Base-by-base conservation (phyloP, 2,329 filamentous ascomycete species). In the Alternaria arbusti region DNA sequence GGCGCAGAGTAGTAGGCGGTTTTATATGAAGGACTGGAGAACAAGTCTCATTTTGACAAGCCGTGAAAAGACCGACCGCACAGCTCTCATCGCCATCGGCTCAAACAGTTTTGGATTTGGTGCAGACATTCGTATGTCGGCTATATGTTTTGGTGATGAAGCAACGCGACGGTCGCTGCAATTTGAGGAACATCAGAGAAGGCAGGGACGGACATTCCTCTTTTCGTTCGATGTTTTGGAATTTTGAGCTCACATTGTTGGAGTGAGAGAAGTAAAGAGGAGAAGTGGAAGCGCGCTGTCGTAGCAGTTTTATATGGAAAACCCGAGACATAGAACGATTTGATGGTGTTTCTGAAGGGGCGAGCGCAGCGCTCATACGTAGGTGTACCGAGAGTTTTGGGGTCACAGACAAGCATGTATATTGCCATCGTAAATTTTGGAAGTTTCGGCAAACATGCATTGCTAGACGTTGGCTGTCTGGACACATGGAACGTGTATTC, bases 61-160 rank as follows among this genome's bases (percentile, higher is more conserved):
- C 9, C 3, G 8, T n/a, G 22, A 4, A 25, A 6, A 22, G 8
- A 6, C 13, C 44, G 22, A 32, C 10, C n/a, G 26, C n/a, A 32
- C 2, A 4, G 13, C 12, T 51, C 17, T 22, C 47, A 32, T 40
- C 32, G 32, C 32, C 32, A 36, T 2, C 32, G 32, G 13, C 1
- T 36, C 32, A 36, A 1, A 8, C 3, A 1, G 32, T 40, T 40
- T 40, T 4, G 15, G 32, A 4, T 10, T n/a, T 40, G 32, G 15
- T 2, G n/a, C 32, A 40, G 15, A 6, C 32, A 40, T 40, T 1
- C 13, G 30, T 0, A 32, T 1, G 3, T 8, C 3, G 0, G 3
- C 28, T 6, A 13, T 12, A 8, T 15, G 1, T 15, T 50, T 30
- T 50, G 26, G 15, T 30, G 11, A 28, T 28, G 13, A 3, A 50